Evolutionary conservation across 1,284 basidiomycete species (phyloP).

Genomic region (Vanrija sp.): DNA sequence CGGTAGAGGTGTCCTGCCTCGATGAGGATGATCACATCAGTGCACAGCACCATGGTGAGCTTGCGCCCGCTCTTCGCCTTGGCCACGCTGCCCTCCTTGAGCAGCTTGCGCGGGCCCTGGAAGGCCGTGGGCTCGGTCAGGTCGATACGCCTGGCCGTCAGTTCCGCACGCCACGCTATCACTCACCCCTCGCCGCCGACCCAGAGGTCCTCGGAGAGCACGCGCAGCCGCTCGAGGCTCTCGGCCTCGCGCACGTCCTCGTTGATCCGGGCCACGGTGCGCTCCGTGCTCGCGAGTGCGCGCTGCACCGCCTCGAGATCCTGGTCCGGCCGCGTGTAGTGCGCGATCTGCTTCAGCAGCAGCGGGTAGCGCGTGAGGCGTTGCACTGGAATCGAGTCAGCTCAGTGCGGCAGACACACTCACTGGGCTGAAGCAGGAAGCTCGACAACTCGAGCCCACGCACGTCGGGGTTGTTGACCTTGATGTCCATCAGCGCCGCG

Average conservation of each 20-base stretch:
- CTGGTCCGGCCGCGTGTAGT: constrained; percentile 64
- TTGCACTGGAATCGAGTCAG: constrained; percentile 65
- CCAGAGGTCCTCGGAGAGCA: constrained; percentile 74
- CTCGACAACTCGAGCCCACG: constrained; percentile 84
- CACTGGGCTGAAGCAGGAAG: constrained; percentile 85
- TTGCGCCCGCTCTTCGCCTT: constrained; percentile 83
- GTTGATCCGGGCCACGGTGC: constrained; percentile 74
- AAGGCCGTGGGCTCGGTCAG: constrained; percentile 81
- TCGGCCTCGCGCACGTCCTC: constrained; percentile 85
- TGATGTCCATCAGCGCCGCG: constrained; percentile 27
- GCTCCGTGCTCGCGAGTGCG: constrained; percentile 65
- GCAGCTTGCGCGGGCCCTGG: constrained; percentile 67
- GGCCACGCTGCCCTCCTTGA: constrained; percentile 71
- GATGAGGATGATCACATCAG: constrained; percentile 72
- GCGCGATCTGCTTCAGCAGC: constrained; percentile 73
- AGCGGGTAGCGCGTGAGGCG: constrained; percentile 88
- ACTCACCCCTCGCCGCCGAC: constrained; percentile 72
- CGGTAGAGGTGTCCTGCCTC: constrained; percentile 71
- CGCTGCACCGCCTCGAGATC: constrained; percentile 57
- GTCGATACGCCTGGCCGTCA: constrained; percentile 64
- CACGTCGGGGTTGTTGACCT: constrained; percentile 58
- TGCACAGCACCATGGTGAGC: constrained; percentile 71
- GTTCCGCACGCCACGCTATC: not conserved
- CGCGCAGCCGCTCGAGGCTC: constrained; percentile 64
- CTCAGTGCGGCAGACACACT: not conserved